A percentile compares a stretch with the other conserved stretches of the same genome.
Conservation (phyloP, 352 stramenopile species). For the Aphanomyces cochlioides region DNA sequence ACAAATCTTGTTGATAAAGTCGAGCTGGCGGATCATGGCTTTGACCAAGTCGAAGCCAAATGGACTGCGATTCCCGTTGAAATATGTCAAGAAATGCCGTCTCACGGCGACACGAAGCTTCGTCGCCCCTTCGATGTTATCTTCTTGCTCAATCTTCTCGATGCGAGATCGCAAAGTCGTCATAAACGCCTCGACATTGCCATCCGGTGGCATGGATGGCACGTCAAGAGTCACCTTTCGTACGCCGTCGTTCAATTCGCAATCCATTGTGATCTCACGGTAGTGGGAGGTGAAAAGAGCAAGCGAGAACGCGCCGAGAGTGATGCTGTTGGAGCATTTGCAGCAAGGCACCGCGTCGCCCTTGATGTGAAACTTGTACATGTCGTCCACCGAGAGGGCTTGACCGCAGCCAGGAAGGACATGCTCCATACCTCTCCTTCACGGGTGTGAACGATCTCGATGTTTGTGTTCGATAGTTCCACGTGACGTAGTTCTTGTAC, state of each 20-base stretch:
- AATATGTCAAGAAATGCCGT: background rate
- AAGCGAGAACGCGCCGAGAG: background rate
- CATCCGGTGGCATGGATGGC: background rate
- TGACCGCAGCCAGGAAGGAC: background rate
- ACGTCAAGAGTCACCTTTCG: background rate
- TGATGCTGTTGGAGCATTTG: background rate
- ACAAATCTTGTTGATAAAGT: conserved; percentile 31
- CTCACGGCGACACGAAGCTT: background rate
- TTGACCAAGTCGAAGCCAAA: conserved; percentile 22
- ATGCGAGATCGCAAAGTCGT: background rate
- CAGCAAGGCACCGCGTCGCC: background rate
- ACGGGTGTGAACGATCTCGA: background rate
- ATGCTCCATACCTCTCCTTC: background rate
- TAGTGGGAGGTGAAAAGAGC: background rate
- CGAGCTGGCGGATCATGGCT: conserved; percentile 27
- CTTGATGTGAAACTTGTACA: background rate
- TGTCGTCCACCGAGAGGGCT: background rate
- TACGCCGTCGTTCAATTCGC: background rate
- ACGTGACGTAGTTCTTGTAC: background rate
- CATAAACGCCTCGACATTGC: background rate
- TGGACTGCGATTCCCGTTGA: background rate
- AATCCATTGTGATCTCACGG: background rate
- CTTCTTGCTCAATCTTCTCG: background rate
- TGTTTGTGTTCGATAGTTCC: background rate
- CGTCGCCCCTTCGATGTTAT: background rate